phyloP scores from a whole-genome alignment of 2,329 filamentous ascomycete species.

The Phaeoacremonium minimum region DNA sequence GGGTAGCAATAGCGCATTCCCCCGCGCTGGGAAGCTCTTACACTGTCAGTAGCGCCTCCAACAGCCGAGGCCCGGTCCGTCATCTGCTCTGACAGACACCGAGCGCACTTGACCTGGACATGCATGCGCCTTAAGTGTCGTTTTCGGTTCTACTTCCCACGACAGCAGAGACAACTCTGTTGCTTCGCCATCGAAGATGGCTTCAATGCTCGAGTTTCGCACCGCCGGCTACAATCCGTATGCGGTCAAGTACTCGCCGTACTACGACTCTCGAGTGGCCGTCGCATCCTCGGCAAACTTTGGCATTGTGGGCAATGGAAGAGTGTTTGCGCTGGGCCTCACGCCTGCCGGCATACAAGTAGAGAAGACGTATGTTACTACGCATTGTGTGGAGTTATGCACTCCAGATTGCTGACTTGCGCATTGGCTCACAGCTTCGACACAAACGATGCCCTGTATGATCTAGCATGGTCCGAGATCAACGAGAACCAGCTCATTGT shows the following conservation, averaged over 20 bases:
- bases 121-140: no score
- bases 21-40: no score
- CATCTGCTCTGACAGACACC: no score
- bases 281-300: conserved; percentile 92
- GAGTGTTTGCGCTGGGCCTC: conserved; percentile 78
- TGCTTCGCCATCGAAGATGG: conserved; percentile 29
- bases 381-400: not conserved
- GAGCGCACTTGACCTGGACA: no score
- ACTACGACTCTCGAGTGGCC: conserved; percentile 91
- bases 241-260: conserved; percentile 96
- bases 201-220: conserved; percentile 82
- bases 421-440: conserved; percentile 76
- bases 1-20: no score
- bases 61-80: no score
- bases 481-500: conserved; percentile 92
- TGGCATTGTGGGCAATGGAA: conserved; percentile 92
- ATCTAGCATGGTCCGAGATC: conserved; percentile 90
- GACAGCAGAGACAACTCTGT: not conserved
- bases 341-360: conserved; percentile 79
- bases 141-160: no score
- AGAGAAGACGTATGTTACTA: conserved; percentile 65
- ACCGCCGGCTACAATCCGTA: conserved; percentile 95
- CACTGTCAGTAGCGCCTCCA: no score
- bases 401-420: conserved; percentile 1
- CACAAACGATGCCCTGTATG: conserved; percentile 95